Evolutionary conservation across 352 stramenopile genomes (phyloP), one percentile per base, ranked within the genome.

Genomic region (Thalassiosira livingstoniorum): DNA sequence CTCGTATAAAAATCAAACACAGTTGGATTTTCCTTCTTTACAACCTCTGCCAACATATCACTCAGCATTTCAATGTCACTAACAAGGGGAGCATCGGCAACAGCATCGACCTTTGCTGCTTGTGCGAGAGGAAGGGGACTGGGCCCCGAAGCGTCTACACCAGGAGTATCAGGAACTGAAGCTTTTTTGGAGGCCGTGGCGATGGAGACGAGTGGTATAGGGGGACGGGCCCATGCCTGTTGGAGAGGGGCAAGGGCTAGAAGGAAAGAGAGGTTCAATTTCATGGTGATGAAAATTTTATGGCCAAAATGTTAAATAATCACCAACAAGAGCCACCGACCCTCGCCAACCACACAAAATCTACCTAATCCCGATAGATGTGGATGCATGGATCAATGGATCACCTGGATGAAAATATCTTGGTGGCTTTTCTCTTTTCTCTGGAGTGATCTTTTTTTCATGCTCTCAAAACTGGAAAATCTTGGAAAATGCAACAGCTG

Each of bases 11-110:
- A 77, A 60, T 91, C 83, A 43, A 91, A 85, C 15, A 90, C 82
- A 11, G 54, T 68, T 5, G 80, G 77, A 71, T 91, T 85, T 77
- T 92, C 89, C 34, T 78, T 32, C 55, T 88, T 69, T 5, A 94
- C 85, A 29, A 92, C 80, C 10, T 90, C 83, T 2, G 77, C 80
- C 31, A 94, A 77, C 76, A 94, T 90, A 42, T 87, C 76, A 15
- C 78, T 90, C 27, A 94, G 77, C 79, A 92, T 87, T 55, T 88
- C 64, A 73, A 94, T 90, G 72, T 94, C 89, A 37, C 35, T 4
- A 29, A 90, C 63, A 3, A 94, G 77, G 15, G 75, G 74, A 0
- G 57, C 58, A 37, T 87, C 80, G 25, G 42, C 31, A 18, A 78
- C 43, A 5, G 29, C 29, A 35, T 75, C 62, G 37, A 85, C 53